These are phyloP conservation scores for Ceratocystis huliohia DNA, from an alignment of 2,329 filamentous ascomycete genomes.

Conservation along the genomic window DNA sequence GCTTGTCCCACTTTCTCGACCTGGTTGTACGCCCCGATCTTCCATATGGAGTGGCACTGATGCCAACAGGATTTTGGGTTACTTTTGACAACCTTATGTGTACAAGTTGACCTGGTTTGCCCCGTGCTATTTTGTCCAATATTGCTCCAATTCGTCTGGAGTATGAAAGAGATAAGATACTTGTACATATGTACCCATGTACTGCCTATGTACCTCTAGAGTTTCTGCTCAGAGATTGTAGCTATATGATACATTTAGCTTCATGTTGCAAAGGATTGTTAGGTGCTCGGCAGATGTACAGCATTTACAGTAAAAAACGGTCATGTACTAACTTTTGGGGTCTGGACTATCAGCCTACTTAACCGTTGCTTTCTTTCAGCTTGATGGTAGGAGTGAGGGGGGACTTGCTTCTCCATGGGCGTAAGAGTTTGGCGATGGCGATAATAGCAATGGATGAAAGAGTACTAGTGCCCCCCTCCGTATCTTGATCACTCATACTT, in stretches of 20 bases:
- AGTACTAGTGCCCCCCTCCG: not conserved
- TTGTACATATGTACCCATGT: not conserved
- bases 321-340: no score
- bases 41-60: not conserved
- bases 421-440: not conserved
- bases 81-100: not conserved
- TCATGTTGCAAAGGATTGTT: no score
- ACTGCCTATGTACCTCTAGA: not conserved
- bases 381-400: not conserved
- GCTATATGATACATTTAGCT: not conserved
- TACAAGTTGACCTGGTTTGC: not conserved
- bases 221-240: not conserved
- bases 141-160: no score
- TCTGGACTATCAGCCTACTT: no score
- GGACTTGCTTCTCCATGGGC: no score
- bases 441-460: not conserved
- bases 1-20: not conserved
- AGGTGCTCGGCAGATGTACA: no score
- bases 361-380: no score
- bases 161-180: not conserved
- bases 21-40: not conserved
- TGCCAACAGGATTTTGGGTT: conserved; percentile 4
- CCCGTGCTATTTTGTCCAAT: not conserved
- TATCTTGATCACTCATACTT: not conserved
- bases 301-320: no score